Evolutionary conservation across 306 rosid genomes (phyloP), one percentile per base, ranked within the genome.

Genomic region (Vigna nakashimae): DNA sequence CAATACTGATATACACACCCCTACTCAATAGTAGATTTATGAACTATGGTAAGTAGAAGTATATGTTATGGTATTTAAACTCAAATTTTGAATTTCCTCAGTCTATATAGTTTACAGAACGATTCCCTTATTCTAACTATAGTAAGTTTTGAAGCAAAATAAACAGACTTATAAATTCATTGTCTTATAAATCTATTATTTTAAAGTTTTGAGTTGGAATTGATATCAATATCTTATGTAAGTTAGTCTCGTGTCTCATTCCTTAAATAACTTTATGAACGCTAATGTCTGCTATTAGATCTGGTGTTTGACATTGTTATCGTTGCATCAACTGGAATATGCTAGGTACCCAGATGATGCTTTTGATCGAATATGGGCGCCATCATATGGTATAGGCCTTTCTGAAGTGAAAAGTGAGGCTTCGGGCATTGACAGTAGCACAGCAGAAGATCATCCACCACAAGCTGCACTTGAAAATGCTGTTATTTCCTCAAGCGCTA

Each of bases 391-490:
- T 0, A 24, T 34, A 57, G 64, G 55, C 1, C 78, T 52, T 50
- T 11, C 49, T 4, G 48, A 36, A 70, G 75, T 86, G 7, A 79
- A 67, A 55, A 79, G 60, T 17, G 81, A 74, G 26, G 79, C 77
- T 38, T 22, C 48, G 3, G 16, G 2, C 4, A 42, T 88, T 55
- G 68, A 71, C 28, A 78, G 32, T 1, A 55, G 22, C 0, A 71
- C 78, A 18, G 38, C 86, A 18, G 90, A 82, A 49, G 91, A 88
- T 56, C 82, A 49, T 40, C 90, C 92, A 66, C 92, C 92, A 9
- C 0, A 38, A 9, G 71, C 73, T 13, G 88, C 64, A 4, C 5
- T 88, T 40, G 51, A 67, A 20, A 77, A 76, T 50, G 92, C 87
- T 2, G 3, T 83, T 67, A 22, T 32, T 58, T 57, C 83, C 42